Evolutionary conservation across 495 filamentous ascomycete species (phyloP).

Genomic region (Clohesyomyces aquaticus): DNA sequence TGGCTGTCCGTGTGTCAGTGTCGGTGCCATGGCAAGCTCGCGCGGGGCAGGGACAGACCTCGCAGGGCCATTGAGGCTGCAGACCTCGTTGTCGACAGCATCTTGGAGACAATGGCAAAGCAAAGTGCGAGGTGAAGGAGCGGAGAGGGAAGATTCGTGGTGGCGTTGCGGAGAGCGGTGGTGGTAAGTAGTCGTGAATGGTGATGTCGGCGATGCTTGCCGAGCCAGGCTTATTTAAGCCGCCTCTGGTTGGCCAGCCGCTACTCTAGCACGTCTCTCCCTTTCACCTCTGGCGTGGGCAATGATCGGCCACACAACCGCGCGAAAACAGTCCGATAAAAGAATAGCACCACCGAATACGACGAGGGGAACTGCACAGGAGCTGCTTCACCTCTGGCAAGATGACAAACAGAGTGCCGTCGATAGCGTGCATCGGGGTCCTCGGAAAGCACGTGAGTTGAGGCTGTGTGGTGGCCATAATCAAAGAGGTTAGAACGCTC

Average conservation of each 20-base stretch:
- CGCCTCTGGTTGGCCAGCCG: constrained; percentile 28
- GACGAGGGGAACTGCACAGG: no score
- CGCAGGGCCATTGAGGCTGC: constrained; percentile 69
- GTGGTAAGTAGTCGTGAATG: constrained; percentile 6
- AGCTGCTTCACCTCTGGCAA: no score
- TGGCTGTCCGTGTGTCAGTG: constrained; percentile 56
- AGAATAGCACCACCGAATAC: background rate
- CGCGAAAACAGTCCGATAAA: background rate
- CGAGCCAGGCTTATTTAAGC: constrained; percentile 12
- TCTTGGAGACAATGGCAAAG: constrained; percentile 48
- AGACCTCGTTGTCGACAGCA: constrained; percentile 68
- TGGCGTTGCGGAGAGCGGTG: constrained; percentile 32
- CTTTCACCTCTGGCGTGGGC: background rate
- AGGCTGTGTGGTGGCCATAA: background rate
- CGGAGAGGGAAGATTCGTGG: constrained; percentile 30
- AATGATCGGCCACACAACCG: background rate
- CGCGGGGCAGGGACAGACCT: constrained; percentile 56
- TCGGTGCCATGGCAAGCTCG: constrained; percentile 13
- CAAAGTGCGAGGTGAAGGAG: constrained; percentile 27
- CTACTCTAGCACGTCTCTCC: background rate
- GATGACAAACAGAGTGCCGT: constrained; percentile 52
- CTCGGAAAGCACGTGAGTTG: constrained; percentile 81
- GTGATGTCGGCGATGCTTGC: constrained; percentile 37
- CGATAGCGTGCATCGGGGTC: constrained; percentile 88
- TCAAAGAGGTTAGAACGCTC: no score